phyloP scores from a whole-genome alignment of 2,329 filamentous ascomycete genomes.

The Xylariales sp. region DNA sequence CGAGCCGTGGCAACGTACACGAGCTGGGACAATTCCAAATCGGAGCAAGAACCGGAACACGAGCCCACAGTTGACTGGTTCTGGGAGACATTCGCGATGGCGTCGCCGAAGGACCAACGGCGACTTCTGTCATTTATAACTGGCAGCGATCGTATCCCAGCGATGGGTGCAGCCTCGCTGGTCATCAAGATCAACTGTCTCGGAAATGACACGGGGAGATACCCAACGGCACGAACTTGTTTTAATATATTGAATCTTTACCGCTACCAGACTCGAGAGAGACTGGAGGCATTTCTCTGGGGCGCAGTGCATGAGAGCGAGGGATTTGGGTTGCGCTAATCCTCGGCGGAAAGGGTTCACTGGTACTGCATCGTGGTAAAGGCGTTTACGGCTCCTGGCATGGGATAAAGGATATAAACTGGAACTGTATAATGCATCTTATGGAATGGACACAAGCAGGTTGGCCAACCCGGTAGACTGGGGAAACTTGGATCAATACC shows the following conservation, averaged over 20 bases:
- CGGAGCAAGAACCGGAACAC: slow-evolving; percentile 40
- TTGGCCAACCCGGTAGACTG: no score
- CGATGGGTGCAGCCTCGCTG: slow-evolving; percentile 75
- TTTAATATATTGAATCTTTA: slow-evolving; percentile 82
- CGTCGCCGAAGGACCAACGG: slow-evolving; percentile 64
- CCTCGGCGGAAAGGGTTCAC: no score
- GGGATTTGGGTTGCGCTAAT: slow-evolving; percentile 85
- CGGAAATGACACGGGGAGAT: slow-evolving; percentile 68
- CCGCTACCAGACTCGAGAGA: slow-evolving; percentile 62
- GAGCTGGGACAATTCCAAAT: slow-evolving; percentile 52
- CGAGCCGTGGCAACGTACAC: slow-evolving; percentile 76
- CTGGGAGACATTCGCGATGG: slow-evolving; percentile 73
- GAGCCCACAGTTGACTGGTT: slow-evolving; percentile 79
- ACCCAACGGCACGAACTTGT: slow-evolving; percentile 83
- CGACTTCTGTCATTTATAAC: slow-evolving; percentile 83
- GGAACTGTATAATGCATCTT: no score
- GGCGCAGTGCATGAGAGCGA: slow-evolving; percentile 84
- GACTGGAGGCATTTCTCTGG: slow-evolving; percentile 71
- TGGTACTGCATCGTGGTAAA: no score
- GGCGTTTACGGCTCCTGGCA: no score
- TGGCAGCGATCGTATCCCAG: slow-evolving; percentile 84
- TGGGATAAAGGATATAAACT: no score
- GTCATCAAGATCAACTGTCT: slow-evolving; percentile 72
- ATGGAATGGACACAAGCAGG: no score
- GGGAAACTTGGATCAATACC: no score